Percentiles rank a stretch among this genome's conserved stretches.
phyloP scores from a whole-genome alignment of 2,329 filamentous ascomycete species.

The Leptosphaerulina australis region DNA sequence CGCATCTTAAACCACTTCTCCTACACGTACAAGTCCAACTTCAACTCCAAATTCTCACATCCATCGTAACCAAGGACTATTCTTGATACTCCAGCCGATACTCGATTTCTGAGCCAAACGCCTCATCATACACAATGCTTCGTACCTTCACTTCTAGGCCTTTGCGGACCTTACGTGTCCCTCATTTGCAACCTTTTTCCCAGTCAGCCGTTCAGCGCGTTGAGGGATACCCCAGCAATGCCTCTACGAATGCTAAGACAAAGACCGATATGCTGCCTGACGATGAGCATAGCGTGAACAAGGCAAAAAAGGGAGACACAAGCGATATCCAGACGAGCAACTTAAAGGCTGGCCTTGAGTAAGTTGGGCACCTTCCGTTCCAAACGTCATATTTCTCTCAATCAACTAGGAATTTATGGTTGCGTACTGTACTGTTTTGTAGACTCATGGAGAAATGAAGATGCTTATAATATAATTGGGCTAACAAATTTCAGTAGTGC shows the following conservation, averaged over 20 bases:
- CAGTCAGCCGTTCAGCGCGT: constrained; percentile 17
- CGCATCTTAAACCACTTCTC: neutral
- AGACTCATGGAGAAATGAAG: too few relatives aligned
- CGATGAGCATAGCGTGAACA: constrained; percentile 26
- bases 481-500: constrained; percentile 4
- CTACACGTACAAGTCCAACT: neutral
- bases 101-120: neutral
- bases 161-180: constrained; percentile 11
- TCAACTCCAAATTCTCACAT: neutral
- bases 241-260: constrained; percentile 28
- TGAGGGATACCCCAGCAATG: constrained; percentile 25
- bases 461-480: constrained; percentile 31
- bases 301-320: constrained; percentile 42
- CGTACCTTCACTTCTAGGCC: constrained; percentile 20
- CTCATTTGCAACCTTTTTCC: constrained; percentile 23
- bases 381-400: too few relatives aligned
- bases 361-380: constrained; percentile 21
- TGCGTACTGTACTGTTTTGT: too few relatives aligned
- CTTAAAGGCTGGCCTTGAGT: constrained; percentile 42
- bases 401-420: too few relatives aligned
- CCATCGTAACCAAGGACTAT: too few relatives aligned
- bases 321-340: constrained; percentile 46
- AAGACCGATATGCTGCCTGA: constrained; percentile 36
- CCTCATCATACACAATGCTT: constrained; percentile 18
- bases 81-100: too few relatives aligned